Evolutionary conservation across 352 stramenopile species (phyloP).

Genomic region (Pythium guiyangense): DNA sequence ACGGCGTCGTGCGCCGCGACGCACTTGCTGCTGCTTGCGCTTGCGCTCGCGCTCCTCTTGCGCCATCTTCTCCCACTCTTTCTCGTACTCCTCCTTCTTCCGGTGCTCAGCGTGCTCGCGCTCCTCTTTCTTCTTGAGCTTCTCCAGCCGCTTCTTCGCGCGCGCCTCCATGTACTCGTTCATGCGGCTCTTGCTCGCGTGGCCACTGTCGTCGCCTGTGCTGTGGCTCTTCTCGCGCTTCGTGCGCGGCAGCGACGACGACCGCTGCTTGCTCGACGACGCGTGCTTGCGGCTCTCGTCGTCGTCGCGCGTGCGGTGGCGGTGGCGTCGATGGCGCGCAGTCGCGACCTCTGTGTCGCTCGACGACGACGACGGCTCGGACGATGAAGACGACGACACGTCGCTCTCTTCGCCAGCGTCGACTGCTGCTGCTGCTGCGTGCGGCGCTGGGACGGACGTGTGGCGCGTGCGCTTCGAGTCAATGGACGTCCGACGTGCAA

Average conservation of each 20-base stretch:
- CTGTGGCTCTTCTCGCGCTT: constrained; percentile 37
- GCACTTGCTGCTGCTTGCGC: constrained; percentile 71
- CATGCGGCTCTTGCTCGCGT: constrained; percentile 71
- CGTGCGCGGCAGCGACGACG: constrained; percentile 28
- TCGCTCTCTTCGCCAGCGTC: constrained; percentile 6
- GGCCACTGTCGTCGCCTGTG: constrained; percentile 18
- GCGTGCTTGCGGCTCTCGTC: constrained; percentile 11
- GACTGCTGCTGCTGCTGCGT: too few relatives aligned
- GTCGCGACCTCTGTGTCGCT: constrained; percentile 11
- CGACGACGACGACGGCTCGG: constrained; percentile 9
- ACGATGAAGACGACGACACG: constrained; percentile 9
- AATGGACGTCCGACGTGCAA: constrained; percentile 4
- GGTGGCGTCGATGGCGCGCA: constrained; percentile 15
- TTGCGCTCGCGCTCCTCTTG: constrained; percentile 82
- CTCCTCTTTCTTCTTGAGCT: constrained; percentile 69
- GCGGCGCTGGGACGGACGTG: not conserved
- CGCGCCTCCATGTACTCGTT: constrained; percentile 88
- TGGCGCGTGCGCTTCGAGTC: constrained; percentile 19
- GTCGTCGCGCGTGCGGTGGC: constrained; percentile 18
- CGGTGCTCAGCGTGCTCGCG: constrained; percentile 69
- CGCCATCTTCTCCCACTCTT: constrained; percentile 85
- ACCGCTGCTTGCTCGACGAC: constrained; percentile 18
- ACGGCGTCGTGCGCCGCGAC: constrained; percentile 56
- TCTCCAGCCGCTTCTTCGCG: constrained; percentile 71
- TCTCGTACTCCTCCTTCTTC: constrained; percentile 84